Evolutionary conservation across 2,329 filamentous ascomycete genomes (phyloP).

Genomic region (Cladosporium sp.): DNA sequence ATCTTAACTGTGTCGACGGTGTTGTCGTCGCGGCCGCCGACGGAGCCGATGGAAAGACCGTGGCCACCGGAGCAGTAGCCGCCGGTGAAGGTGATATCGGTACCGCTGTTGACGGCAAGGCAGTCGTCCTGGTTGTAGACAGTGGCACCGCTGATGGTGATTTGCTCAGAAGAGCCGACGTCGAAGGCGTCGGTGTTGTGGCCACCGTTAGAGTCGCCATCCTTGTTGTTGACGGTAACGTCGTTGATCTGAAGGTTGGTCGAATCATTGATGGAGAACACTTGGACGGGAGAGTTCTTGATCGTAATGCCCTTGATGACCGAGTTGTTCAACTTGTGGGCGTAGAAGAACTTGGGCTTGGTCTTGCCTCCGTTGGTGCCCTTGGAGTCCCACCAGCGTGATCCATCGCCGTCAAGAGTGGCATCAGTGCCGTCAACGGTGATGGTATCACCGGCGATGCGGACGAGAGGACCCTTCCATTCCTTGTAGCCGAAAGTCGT

Average conservation of each 20-base stretch:
- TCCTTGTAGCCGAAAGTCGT: constrained; percentile 63
- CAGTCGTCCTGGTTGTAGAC: constrained; percentile 29
- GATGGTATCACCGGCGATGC: constrained; percentile 52
- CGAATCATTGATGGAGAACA: constrained; percentile 43
- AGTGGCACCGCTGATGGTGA: constrained; percentile 22
- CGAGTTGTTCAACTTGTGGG: constrained; percentile 47
- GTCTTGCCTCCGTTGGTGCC: constrained; percentile 55
- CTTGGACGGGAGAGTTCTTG: constrained; percentile 51
- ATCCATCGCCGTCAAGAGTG: constrained; percentile 51
- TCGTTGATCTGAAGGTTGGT: constrained; percentile 41
- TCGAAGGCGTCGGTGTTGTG: constrained; percentile 30
- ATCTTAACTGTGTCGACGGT: constrained; percentile 42
- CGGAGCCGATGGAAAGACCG: constrained; percentile 51
- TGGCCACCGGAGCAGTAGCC: constrained; percentile 44
- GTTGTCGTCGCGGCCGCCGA: constrained; percentile 50
- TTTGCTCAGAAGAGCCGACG: constrained; percentile 19
- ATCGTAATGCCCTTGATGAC: constrained; percentile 42
- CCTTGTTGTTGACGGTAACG: constrained; percentile 54
- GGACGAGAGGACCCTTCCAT: constrained; percentile 59
- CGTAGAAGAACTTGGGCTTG: constrained; percentile 60
- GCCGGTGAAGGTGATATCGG: constrained; percentile 37
- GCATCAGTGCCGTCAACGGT: constrained; percentile 50
- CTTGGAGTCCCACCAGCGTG: constrained; percentile 56
- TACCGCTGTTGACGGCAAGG: constrained; percentile 31
- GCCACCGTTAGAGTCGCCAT: constrained; percentile 38